Conservation (phyloP, 2,329 filamentous ascomycete genomes). For the Cordyceps cicadae region DNA sequence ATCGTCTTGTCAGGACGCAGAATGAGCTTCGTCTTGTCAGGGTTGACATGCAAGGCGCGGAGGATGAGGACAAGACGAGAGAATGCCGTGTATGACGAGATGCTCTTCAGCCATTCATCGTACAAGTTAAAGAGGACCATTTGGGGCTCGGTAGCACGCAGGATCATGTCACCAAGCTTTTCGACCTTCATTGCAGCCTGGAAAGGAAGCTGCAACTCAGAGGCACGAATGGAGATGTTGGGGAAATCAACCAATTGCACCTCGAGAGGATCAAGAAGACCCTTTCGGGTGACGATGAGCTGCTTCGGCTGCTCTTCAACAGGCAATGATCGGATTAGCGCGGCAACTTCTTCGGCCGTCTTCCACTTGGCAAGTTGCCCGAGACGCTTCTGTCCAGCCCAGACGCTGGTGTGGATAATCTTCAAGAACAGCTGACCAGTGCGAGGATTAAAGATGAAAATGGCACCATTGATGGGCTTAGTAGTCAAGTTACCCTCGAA, state of each 20-base stretch:
- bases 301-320: conserved; percentile 99
- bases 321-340: conserved; percentile 86
- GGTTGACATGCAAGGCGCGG: conserved; percentile 91
- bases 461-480: conserved; percentile 98
- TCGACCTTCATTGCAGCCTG: conserved; percentile 99
- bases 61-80: conserved; percentile 90
- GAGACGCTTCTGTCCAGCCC: conserved; percentile 98
- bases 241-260: conserved; percentile 97
- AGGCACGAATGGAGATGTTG: conserved; percentile 96
- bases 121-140: conserved; percentile 99
- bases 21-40: conserved; percentile 95
- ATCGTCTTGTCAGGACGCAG: conserved; percentile 94
- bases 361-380: conserved; percentile 99
- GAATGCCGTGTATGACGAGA: conserved; percentile 97
- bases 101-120: conserved; percentile 97
- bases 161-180: conserved; percentile 97
- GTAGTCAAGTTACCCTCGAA: conserved; percentile 99
- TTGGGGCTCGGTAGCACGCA: conserved; percentile 95
- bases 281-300: conserved; percentile 95
- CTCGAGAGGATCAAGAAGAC: conserved; percentile 91
- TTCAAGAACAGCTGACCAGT: conserved; percentile 97
- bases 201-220: conserved; percentile 94
- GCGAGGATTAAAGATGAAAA: conserved; percentile 99
- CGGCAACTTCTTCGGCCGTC: conserved; percentile 98
- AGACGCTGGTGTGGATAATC: conserved; percentile 98